phyloP scores from a whole-genome alignment of 768 basidiomycete genomes.

The Coprinopsis marcescibilis region DNA sequence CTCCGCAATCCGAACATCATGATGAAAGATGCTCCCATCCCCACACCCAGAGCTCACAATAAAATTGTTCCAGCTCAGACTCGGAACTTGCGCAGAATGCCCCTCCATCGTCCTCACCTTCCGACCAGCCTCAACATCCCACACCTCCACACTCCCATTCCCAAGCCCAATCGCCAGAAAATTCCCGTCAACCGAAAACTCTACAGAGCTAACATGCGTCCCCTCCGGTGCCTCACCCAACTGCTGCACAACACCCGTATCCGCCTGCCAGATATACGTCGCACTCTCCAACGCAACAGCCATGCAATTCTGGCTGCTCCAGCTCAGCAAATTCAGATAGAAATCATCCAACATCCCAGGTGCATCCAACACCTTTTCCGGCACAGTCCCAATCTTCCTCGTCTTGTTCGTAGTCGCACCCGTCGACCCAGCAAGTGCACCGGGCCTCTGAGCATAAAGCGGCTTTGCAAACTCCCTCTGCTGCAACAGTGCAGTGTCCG shows the following conservation, averaged over 20 bases:
- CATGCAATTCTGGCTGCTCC: conserved; percentile 82
- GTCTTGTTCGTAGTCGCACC: conserved; percentile 62
- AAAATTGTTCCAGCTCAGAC: conserved; percentile 83
- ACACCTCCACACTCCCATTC: conserved; percentile 86
- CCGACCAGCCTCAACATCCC: conserved; percentile 77
- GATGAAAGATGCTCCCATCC: conserved; percentile 95
- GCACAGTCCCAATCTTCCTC: conserved; percentile 78
- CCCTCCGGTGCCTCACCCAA: conserved; percentile 73
- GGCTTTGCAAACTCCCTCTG: conserved; percentile 77
- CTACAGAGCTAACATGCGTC: conserved; percentile 68
- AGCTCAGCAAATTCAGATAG: conserved; percentile 90
- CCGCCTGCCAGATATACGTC: conserved; percentile 94
- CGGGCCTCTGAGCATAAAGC: conserved; percentile 61
- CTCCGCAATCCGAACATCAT: conserved; percentile 82
- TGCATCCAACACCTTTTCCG: conserved; percentile 93
- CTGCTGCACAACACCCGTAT: conserved; percentile 77
- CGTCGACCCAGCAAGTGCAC: conserved; percentile 57
- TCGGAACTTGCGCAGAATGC: conserved; percentile 78
- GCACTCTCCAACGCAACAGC: conserved; percentile 84
- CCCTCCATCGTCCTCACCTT: conserved; percentile 90
- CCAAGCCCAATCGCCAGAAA: conserved; percentile 81
- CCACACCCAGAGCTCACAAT: conserved; percentile 84
- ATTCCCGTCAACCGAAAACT: conserved; percentile 74
- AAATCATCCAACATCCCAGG: conserved; percentile 94
- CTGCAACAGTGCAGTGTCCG: conserved; percentile 62